Base-by-base conservation (phyloP, 2,329 filamentous ascomycete genomes). In the Fusarium lateritium region DNA sequence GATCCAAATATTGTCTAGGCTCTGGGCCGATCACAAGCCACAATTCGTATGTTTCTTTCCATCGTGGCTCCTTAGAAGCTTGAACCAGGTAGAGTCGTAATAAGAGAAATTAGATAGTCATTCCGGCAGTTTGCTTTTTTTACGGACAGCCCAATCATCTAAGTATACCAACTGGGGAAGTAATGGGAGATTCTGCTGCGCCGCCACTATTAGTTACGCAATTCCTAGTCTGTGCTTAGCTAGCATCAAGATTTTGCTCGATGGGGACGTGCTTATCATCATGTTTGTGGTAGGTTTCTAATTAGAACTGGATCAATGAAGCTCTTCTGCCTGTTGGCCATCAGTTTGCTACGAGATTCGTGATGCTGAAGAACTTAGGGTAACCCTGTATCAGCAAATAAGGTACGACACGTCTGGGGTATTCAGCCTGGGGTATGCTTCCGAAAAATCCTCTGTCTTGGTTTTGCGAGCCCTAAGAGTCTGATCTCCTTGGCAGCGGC, bases 131-230 rank as follows among this genome's bases (percentile, higher is more conserved):
- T 7, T 56, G 31, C n/a, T 24, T 43, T 31, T 34, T 34, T 64
- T 64, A 57, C 59, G 59, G 15, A 5, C 34, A 56, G 44, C 15
- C 61, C 59, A 64, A 64, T 64, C 51, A 63, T 45, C 21, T n/a
- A 24, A 33, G 22, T 38, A 22, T 19, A 22, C 9, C 8, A 42
- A 40, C 47, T 60, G 53, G 26, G 45, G 31, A 53, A 53, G 24
- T 17, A 38, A 22, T 19, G 33, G 31, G 24, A 47, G 26, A 52
- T 44, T 49, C 26, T 39, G 65, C n/a, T 46, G 44, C 63, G 56
- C 62, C 44, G 66, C 66, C 54, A 64, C 53, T 11, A 33, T 44
- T 15, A 49, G n/a, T 65, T 65, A 65, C 62, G 61, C 62, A 65
- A 53, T 24, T 24, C 26, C 52, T 15, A 58, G 61, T 42, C 61